Base-by-base conservation (phyloP, 2,329 filamentous ascomycete species). In the Claviceps sp. region DNA sequence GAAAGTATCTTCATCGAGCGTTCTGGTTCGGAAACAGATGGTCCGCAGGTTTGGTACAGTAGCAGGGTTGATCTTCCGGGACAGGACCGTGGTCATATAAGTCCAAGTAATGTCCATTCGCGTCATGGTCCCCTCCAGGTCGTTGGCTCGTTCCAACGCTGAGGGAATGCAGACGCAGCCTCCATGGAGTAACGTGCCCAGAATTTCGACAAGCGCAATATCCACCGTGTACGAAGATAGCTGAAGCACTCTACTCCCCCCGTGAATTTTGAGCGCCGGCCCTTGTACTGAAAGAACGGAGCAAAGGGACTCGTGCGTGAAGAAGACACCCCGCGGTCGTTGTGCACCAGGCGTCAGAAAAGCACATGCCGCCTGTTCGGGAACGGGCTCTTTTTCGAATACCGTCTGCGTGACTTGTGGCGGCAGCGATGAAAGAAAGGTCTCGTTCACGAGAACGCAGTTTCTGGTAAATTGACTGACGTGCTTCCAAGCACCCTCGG, bases 101-200 rank as follows among this genome's bases (percentile, higher is more conserved):
- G 72, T 73, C 68, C 72, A 74, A 47, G 71, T 77, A 34, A 73
- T 74, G 16, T 72, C 63, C 68, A 77, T 75, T 0, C 70, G 63
- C 5, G 69, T 68, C 34, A 82, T 75, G 0, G 70, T 72, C 2
- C 70, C 72, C 1, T 69, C 64, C 3, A 82, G 65, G 51, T 79
- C 72, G 50, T 73, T 70, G 37, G 74, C 61, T 16, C 74, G 65
- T 52, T 79, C 73, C 5, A 70, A 61, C 1, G 73, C 65, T 5
- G 73, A 72, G 0, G 81, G 79, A 0, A 83, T 68, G 54, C 79
- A 83, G 5, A 84, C 69, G 51, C 76, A 81, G 0, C 76, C 80
- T 20, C 81, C 81, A 26, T 72, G 65, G 8, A 76, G 68, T 2
- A 84, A 65, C 0, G 76, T 71, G 1, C 73, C 70, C 5, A 81